phyloP scores from a whole-genome alignment of 225 moss, liverwort and hornwort species.

The Rhytidiadelphus loreus region DNA sequence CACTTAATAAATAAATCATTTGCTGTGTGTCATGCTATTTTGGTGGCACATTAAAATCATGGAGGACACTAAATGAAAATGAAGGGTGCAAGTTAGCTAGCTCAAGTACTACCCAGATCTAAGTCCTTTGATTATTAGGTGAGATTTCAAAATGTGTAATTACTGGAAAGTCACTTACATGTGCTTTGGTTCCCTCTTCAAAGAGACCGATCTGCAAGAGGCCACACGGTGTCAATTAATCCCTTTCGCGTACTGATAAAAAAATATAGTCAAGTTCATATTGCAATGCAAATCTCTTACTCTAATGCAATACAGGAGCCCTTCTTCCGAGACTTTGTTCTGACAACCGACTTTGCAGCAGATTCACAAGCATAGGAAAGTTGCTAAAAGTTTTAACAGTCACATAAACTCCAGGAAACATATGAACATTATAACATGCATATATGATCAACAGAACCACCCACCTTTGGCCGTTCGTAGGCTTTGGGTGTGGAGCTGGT shows the following conservation, averaged over 20 bases:
- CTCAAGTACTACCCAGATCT: neutral
- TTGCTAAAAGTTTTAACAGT: neutral
- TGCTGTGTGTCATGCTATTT: neutral
- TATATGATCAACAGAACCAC: neutral
- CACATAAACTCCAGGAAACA: neutral
- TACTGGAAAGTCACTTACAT: conserved; percentile 21
- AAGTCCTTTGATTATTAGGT: neutral
- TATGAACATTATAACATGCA: neutral
- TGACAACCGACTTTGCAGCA: neutral
- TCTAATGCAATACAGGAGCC: neutral
- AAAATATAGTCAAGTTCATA: neutral
- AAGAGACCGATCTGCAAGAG: conserved; percentile 21
- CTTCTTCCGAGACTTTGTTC: too few relatives aligned
- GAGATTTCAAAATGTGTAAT: neutral
- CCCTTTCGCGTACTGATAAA: neutral
- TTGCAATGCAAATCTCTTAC: neutral
- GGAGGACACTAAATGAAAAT: neutral
- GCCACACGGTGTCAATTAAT: neutral
- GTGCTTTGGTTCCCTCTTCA: conserved; percentile 52
- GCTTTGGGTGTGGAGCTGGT: conserved; percentile 16
- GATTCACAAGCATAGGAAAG: neutral
- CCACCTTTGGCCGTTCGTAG: conserved; percentile 32
- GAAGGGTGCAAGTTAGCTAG: neutral
- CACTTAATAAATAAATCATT: neutral
- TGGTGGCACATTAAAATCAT: neutral